Conservation (phyloP, 495 filamentous ascomycete genomes). For the Talaromyces stipitatus region DNA sequence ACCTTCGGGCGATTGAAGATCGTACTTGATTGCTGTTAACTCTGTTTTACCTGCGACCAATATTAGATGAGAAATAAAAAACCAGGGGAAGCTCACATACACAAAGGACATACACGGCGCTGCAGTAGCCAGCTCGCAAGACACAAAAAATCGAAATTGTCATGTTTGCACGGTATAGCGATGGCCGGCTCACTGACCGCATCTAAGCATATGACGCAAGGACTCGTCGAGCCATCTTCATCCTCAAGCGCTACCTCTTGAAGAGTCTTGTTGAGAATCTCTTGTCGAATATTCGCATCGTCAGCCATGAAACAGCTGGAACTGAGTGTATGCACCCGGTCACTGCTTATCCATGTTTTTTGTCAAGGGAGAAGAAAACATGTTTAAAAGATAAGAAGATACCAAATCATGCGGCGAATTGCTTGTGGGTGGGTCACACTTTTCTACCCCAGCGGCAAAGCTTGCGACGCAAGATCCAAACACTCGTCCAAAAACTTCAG, state of each 20-base stretch:
- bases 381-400: neutral
- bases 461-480: too few relatives aligned
- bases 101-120: slow-evolving; percentile 67
- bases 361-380: neutral
- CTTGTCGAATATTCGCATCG: slow-evolving; percentile 33
- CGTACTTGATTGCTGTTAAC: slow-evolving; percentile 62
- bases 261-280: slow-evolving; percentile 38
- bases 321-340: neutral
- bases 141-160: slow-evolving; percentile 78
- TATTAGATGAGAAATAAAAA: slow-evolving; percentile 11
- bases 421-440: neutral
- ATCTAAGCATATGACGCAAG: slow-evolving; percentile 64
- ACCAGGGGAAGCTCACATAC: slow-evolving; percentile 26
- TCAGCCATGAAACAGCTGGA: slow-evolving; percentile 21
- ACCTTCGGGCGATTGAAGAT: slow-evolving; percentile 42
- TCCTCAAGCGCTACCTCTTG: slow-evolving; percentile 31
- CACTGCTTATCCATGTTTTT: neutral
- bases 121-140: slow-evolving; percentile 77
- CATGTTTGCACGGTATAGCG: slow-evolving; percentile 68
- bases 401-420: neutral
- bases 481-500: neutral
- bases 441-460: neutral
- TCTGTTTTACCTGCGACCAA: slow-evolving; percentile 45
- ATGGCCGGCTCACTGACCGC: slow-evolving; percentile 61
- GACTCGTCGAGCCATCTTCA: slow-evolving; percentile 22